Conservation (phyloP, 495 filamentous ascomycete species). For the Lepraria neglecta region DNA sequence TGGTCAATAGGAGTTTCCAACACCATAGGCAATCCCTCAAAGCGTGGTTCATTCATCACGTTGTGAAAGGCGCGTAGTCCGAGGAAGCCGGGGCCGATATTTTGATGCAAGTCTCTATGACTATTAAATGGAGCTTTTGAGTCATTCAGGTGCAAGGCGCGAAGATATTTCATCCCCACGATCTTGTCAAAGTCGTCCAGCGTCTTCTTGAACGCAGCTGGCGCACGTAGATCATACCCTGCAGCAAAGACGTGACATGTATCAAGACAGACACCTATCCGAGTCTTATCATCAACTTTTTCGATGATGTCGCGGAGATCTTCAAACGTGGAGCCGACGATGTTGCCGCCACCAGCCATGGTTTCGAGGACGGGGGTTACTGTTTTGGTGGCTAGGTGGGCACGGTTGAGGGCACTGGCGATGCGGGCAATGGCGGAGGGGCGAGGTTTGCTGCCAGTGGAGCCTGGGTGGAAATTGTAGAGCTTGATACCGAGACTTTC, state of each 20-base stretch:
- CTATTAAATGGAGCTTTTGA: conserved; percentile 78
- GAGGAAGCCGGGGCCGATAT: conserved; percentile 89
- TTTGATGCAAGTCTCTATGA: conserved; percentile 80
- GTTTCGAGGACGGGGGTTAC: conserved; percentile 87
- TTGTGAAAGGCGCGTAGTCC: conserved; percentile 86
- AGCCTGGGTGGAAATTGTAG: conserved; percentile 97
- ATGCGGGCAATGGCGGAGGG: conserved; percentile 68
- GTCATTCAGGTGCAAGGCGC: conserved; percentile 88
- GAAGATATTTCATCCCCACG: conserved; percentile 72
- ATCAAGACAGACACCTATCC: conserved; percentile 94
- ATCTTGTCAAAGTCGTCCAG: conserved; percentile 70
- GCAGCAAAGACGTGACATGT: conserved; percentile 94
- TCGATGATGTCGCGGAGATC: conserved; percentile 80
- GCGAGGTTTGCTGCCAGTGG: conserved; percentile 57
- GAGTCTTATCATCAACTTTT: conserved; percentile 67
- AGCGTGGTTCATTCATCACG: conserved; percentile 73
- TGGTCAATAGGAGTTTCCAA: conserved; percentile 89
- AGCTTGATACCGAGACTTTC: conserved; percentile 80
- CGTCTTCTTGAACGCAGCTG: conserved; percentile 63
- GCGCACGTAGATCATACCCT: conserved; percentile 80
- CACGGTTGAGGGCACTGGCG: conserved; percentile 69
- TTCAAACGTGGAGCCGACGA: conserved; percentile 77
- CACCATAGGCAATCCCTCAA: conserved; percentile 80
- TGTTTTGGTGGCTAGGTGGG: conserved; percentile 63
- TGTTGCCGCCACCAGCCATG: conserved; percentile 85